These are phyloP conservation scores for Solanum paucissectum DNA, from an alignment of 257 asterid species.

Conservation along the genomic window DNA sequence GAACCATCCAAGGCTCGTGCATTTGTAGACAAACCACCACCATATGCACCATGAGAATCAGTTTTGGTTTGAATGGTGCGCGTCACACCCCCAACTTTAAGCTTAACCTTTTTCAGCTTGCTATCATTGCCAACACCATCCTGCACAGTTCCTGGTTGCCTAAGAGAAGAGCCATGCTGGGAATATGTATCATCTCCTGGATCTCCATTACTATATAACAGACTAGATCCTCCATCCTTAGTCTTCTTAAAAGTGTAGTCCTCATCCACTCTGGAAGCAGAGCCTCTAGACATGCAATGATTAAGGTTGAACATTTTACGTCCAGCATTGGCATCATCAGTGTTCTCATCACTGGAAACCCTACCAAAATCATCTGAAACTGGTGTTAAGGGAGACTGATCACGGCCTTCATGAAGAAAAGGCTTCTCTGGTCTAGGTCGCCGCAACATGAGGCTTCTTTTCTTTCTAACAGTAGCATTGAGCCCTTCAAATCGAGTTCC, in stretches of 20 bases:
- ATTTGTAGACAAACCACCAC: constrained; percentile 36
- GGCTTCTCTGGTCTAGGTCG: constrained; percentile 65
- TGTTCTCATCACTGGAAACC: constrained; percentile 66
- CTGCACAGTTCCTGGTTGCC: constrained; percentile 1
- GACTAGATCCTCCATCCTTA: constrained; percentile 22
- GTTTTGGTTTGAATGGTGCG: constrained; percentile 71
- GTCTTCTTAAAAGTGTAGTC: constrained; percentile 4
- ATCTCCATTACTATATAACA: constrained; percentile 19
- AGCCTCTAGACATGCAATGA: constrained; percentile 69
- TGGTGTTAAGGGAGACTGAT: constrained; percentile 45
- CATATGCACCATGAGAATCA: constrained; percentile 40
- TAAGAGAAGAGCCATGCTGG: background rate
- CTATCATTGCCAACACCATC: constrained; percentile 50
- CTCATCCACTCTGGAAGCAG: constrained; percentile 22
- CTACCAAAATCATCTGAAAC: constrained; percentile 48
- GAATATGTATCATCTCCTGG: constrained; percentile 5
- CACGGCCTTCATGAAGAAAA: constrained; percentile 25
- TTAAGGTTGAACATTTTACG: constrained; percentile 69
- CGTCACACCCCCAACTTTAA: constrained; percentile 86
- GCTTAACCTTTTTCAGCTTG: constrained; percentile 58
- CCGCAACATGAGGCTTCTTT: constrained; percentile 66
- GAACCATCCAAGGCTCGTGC: constrained; percentile 41
- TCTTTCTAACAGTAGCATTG: constrained; percentile 43
- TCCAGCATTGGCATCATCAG: constrained; percentile 43
- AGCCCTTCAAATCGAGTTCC: constrained; percentile 38